Evolutionary conservation across 108 stramenopile species (phyloP), one percentile per base, ranked within the genome.

Genomic region (Cyclotella baltica): DNA sequence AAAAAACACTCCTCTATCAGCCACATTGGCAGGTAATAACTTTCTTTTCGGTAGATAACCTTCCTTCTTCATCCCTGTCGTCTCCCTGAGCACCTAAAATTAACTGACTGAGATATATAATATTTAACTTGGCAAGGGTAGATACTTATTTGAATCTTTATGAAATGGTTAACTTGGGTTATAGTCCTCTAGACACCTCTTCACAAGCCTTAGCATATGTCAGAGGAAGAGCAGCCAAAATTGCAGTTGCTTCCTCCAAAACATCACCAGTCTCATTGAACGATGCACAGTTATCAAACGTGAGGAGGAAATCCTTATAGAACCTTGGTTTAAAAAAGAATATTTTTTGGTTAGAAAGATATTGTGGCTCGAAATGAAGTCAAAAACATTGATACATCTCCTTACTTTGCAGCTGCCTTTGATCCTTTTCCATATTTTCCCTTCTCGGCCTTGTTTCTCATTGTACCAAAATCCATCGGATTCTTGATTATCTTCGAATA

Each of bases 391-490:
- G 55, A 25, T 11, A 25, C 1, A 55, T 27, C n/a, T n/a, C 25
- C 55, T 55, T 55, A 55, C 40, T 74, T 85, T 8, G 81, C 70
- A 11, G 77, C 77, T 16, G 87, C 90, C 16, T 81, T 70, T n/a
- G 88, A 85, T 37, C 91, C 93, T 46, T 74, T 53, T 16, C 94
- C 94, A 51, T 95, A 95, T 58, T 81, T 75, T 33, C 89, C 92
- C 19, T 83, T 72, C 33, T 87, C 86, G 10, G 93, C 68, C 67
- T 95, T 95, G 20, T 83, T 62, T 56, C 69, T 80, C 84, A 94
- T 94, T 0, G 86, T 89, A 2, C 84, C 75, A 61, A 92, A 88
- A 72, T 92, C 91, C 77, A 94, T 94, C 0, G 93, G 93, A 36
- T 83, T 80, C 29, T 77, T 87, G 23, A 94, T 83, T 38, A 90